Base-by-base conservation (phyloP, 2,329 filamentous ascomycete genomes). In the Hymenoscyphus fraxineus region DNA sequence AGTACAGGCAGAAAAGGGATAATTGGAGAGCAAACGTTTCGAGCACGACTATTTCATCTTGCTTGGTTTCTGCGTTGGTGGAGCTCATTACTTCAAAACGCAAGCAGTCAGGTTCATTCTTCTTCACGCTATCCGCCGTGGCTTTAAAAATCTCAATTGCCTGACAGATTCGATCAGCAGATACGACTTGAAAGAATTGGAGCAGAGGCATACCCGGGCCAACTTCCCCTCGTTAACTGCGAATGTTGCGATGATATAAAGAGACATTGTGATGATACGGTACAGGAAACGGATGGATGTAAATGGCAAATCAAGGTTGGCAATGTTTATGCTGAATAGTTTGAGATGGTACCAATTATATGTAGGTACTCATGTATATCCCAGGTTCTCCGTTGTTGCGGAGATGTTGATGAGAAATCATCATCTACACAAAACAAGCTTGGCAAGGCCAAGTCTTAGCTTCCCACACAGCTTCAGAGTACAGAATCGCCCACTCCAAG, bases 1-100 rank as follows among this genome's bases (percentile, higher is more conserved):
- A 27, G 27, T 2, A 27, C 27, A 27, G 44, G 38, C 9, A 15
- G 12, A 60, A 62, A 15, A 35, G 64, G 13, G 6, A 19, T 6
- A 3, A 5, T 27, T 35, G 51, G 55, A 19, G 10, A 60, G 61
- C 63, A 16, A 58, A 73, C 73, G 58, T 73, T 64, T 75, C 73
- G 39, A 74, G 5, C 71, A 74, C 65, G 44, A 75, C 66, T 1
- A 75, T 59, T 55, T 74, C 68, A 19, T 73, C 71, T 32, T 64
- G 61, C 4, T 72, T 73, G n/a, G 64, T 65, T 47, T 71, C 67
- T 38, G 70, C 70, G 31, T 73, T 71, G 9, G 69, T 64, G 35
- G 69, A 67, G 16, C 68, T 63, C 1, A 65, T 62, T 35, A 73
- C 66, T 27, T 72, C 63, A 59, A 74, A 75, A 63, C 63, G 71